These are phyloP conservation scores for Blastobotrys persicus DNA, from an alignment of 1,139 yeast species.

Conservation along the genomic window DNA sequence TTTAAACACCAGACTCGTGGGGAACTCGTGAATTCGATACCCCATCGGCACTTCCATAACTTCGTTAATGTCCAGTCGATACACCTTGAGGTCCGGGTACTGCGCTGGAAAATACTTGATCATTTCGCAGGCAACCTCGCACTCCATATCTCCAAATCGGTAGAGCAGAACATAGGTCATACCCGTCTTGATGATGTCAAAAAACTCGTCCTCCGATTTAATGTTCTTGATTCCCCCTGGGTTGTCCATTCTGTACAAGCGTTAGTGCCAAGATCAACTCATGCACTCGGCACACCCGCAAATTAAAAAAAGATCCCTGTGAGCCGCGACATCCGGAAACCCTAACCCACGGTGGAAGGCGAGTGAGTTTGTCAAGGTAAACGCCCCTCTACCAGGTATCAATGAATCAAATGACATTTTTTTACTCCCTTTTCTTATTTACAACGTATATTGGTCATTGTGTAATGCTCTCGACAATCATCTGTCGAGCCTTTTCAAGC, in stretches of 20 bases:
- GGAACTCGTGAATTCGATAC: background rate
- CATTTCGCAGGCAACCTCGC: conserved; percentile 1
- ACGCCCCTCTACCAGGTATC: too few species aligned
- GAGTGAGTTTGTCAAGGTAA: too few species aligned
- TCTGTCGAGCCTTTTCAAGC: conserved; percentile 46
- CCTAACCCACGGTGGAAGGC: background rate
- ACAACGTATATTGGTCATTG: background rate
- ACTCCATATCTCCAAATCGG: background rate
- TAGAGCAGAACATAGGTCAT: background rate
- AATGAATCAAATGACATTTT: too few species aligned
- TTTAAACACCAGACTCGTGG: background rate
- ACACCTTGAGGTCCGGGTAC: conserved; percentile 2
- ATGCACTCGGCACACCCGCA: too few species aligned
- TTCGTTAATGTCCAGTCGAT: conserved; percentile 1
- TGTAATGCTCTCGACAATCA: conserved; percentile 31
- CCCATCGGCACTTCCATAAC: conserved; percentile 3
- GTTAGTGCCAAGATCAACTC: conserved; percentile 1
- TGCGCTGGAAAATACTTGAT: background rate
- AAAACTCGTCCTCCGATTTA: background rate
- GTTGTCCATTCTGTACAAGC: background rate
- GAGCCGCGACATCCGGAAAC: background rate
- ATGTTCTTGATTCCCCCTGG: conserved; percentile 1
- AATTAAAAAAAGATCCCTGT: too few species aligned
- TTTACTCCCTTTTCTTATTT: background rate
- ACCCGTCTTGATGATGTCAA: background rate